A percentile compares a stretch with the other conserved stretches of the same genome.
phyloP scores from a whole-genome alignment of 257 asterid species.

The Plantago major region DNA sequence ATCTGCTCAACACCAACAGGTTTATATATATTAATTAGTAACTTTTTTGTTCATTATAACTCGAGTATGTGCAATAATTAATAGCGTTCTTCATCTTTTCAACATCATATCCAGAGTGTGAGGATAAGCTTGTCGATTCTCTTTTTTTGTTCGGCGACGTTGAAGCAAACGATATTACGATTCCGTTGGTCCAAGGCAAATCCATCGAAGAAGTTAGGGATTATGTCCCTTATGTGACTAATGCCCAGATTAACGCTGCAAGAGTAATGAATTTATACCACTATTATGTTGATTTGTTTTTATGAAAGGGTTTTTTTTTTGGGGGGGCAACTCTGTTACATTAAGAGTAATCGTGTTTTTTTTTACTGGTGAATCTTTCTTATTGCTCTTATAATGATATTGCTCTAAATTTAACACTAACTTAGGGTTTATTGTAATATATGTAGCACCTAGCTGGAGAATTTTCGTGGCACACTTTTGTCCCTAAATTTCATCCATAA shows the following conservation, averaged over 20 bases:
- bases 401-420: no score
- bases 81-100: neutral
- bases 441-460: no score
- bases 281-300: no score
- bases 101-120: neutral
- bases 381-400: no score
- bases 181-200: constrained; percentile 9
- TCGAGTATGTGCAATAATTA: neutral
- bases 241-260: constrained; percentile 15
- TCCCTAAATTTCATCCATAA: no score
- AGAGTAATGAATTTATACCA: neutral
- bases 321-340: no score
- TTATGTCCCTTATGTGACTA: constrained; percentile 12
- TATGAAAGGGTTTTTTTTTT: no score
- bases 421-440: no score
- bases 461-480: no score
- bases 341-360: no score
- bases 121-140: neutral
- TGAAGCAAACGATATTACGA: constrained; percentile 26
- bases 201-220: constrained; percentile 15
- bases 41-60: neutral
- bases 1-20: constrained; percentile 18
- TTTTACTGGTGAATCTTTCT: no score
- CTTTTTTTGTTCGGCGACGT: constrained; percentile 25
- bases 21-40: neutral